Evolutionary conservation across 352 stramenopile genomes (phyloP), one percentile per base, ranked within the genome.

Genomic region (Paralagenidium karlingii): DNA sequence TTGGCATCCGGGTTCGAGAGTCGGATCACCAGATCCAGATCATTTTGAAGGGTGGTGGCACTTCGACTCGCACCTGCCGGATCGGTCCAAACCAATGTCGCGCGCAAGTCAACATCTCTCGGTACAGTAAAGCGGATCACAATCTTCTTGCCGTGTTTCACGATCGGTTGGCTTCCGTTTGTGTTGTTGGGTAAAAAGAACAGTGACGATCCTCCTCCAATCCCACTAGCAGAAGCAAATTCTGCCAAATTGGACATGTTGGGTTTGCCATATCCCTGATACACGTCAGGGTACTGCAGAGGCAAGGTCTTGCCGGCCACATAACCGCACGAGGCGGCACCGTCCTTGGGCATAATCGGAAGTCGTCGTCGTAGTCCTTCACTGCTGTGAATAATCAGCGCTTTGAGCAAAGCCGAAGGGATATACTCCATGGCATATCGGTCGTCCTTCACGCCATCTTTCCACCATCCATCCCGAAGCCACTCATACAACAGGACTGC

Each of bases 61-160:
- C 65, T 63, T n/a, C 61, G 60, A 7, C 74, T 53, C 10, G 71
- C 80, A 3, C 76, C 76, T 9, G 76, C 48, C 1, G 76, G 76
- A 34, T 89, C 76, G 1, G 70, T 89, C 76, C 76, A 89, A 31
- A 85, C 76, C 24, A 86, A 40, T 13, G 71, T 86, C n/a, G 65
- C 69, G 0, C 71, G 66, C 8, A 86, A 44, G 43, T 82, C 67
- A 11, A 86, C 66, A 36, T 60, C 57, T 20, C 56, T 60, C 32
- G 68, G 60, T 30, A 83, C 68, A 0, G 63, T 82, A 50, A 86
- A 86, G 32, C 63, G 71, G 53, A 86, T 81, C 16, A 69, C 53
- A 4, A 83, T 66, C 22, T 80, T 55, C 18, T 68, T 63, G 20
- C 53, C 53, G 24, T 86, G 67, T 2, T 43, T 47, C 12, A 86